Evolutionary conservation across 306 rosid genomes (phyloP), one percentile per base, ranked within the genome.

Genomic region (Fragaria nilgerrensis): DNA sequence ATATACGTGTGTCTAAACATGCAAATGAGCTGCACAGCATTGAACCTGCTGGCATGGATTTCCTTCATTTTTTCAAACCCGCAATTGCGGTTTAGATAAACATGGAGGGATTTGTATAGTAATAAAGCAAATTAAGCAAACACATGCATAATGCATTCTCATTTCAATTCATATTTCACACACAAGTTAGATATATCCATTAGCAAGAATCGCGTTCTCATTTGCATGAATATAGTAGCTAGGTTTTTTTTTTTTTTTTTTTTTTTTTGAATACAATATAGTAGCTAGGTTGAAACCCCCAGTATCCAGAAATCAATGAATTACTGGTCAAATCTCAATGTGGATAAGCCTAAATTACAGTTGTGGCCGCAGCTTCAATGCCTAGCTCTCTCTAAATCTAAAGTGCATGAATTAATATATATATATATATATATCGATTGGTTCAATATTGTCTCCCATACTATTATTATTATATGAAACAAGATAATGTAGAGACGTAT

Each of bases 81-180:
- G 9, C 55, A 36, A 59, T 50, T 5, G 7, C 29, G 3, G 7
- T 68, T 53, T 37, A 68, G 80, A 77, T 77, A 77, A n/a, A 19
- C 68, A 68, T 50, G 29, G 3, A 52, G 0, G 15, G 12, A 41
- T 23, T 34, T 34, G 39, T 37, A 0, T 44, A 11, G 13, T 41
- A 41, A 11, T 44, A 11, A 32, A 29, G 32, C 32, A 29, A 29
- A 29, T 29, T 29, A 63, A 32, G 44, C 12, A 29, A 63, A 63
- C 23, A 32, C 65, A 59, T 9, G 15, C 65, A 59, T 12, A 10
- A 11, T 32, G 22, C 68, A 63, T 63, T 63, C 44, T 44, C 68
- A 63, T 63, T 32, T 63, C 27, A 25, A 20, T 7, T 19, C 23
- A 52, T 17, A 19, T 52, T 9, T 16, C 56, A 50, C 17, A 50